These are phyloP conservation scores for Metarhizium robertsii DNA, from an alignment of 2,329 filamentous ascomycete genomes.

Conservation along the genomic window DNA sequence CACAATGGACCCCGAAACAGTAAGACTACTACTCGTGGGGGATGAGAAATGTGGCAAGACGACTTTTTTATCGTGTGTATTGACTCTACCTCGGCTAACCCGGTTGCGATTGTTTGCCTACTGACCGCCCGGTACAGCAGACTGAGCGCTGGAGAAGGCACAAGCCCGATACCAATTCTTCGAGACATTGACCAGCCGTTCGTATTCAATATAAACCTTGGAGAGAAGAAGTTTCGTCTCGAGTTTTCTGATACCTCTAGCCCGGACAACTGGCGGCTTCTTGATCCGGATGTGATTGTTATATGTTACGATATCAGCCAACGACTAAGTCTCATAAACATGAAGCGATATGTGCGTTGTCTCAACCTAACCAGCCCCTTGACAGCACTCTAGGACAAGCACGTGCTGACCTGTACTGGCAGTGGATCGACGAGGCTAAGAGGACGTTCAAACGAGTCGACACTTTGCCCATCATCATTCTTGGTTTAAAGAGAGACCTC, in stretches of 20 bases:
- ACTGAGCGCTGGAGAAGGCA: constrained; percentile 37
- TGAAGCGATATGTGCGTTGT: constrained; percentile 42
- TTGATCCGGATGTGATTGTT: constrained; percentile 48
- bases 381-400: constrained; percentile 2
- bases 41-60: constrained; percentile 52
- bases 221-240: constrained; percentile 34
- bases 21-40: constrained; percentile 49
- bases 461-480: constrained; percentile 42
- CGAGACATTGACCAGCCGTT: constrained; percentile 53
- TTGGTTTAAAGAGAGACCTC: constrained; percentile 53
- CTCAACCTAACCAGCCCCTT: background rate
- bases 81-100: background rate
- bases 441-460: constrained; percentile 36
- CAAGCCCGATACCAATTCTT: constrained; percentile 37
- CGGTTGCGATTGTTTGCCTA: constrained; percentile 3
- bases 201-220: constrained; percentile 42
- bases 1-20: constrained; percentile 35
- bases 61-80: constrained; percentile 50
- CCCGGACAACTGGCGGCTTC: constrained; percentile 49
- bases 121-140: constrained; percentile 28
- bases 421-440: constrained; percentile 51
- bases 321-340: constrained; percentile 46
- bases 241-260: constrained; percentile 52
- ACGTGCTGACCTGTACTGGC: background rate
- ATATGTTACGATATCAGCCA: constrained; percentile 55